phyloP scores from a whole-genome alignment of 768 basidiomycete species.

The Vararia minispora region DNA sequence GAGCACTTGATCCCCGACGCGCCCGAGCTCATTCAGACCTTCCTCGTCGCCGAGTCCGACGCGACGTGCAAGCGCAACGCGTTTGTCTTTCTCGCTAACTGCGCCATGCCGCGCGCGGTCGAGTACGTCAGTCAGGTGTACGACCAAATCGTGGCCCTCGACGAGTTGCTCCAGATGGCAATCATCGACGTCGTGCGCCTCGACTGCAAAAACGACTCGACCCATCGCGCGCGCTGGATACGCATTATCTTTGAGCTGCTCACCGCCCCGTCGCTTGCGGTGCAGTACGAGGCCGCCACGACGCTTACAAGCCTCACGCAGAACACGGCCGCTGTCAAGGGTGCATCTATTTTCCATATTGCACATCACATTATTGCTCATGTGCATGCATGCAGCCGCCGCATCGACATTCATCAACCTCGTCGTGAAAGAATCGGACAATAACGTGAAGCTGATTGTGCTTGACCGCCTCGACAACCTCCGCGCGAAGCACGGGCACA shows the following conservation, averaged over 20 bases:
- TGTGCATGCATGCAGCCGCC: slow-evolving; percentile 44
- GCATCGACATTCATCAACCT: slow-evolving; percentile 83
- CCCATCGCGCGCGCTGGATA: slow-evolving; percentile 88
- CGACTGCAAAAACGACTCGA: slow-evolving; percentile 80
- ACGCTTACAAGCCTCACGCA: slow-evolving; percentile 91
- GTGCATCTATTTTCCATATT: slow-evolving; percentile 27
- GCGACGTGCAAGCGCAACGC: slow-evolving; percentile 96
- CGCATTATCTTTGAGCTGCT: slow-evolving; percentile 88
- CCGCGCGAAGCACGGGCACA: slow-evolving; percentile 74
- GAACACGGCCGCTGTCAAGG: slow-evolving; percentile 93
- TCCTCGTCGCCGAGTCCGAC: slow-evolving; percentile 92
- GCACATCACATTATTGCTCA: background rate
- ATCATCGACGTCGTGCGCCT: slow-evolving; percentile 88
- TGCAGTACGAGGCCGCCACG: slow-evolving; percentile 96
- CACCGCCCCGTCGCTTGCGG: slow-evolving; percentile 81
- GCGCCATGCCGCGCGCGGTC: slow-evolving; percentile 82
- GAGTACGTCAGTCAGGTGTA: slow-evolving; percentile 83
- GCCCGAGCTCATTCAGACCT: slow-evolving; percentile 90
- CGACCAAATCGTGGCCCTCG: slow-evolving; percentile 71
- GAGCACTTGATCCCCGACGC: slow-evolving; percentile 95
- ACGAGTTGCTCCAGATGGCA: slow-evolving; percentile 92
- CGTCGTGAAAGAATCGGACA: slow-evolving; percentile 92
- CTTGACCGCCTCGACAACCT: slow-evolving; percentile 81
- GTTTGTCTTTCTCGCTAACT: slow-evolving; percentile 85
- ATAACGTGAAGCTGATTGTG: slow-evolving; percentile 97